Evolutionary conservation across 192 early-diverging fungal species (phyloP), one percentile per base, ranked within the genome.

Genomic region (Chytriomyces sp.): DNA sequence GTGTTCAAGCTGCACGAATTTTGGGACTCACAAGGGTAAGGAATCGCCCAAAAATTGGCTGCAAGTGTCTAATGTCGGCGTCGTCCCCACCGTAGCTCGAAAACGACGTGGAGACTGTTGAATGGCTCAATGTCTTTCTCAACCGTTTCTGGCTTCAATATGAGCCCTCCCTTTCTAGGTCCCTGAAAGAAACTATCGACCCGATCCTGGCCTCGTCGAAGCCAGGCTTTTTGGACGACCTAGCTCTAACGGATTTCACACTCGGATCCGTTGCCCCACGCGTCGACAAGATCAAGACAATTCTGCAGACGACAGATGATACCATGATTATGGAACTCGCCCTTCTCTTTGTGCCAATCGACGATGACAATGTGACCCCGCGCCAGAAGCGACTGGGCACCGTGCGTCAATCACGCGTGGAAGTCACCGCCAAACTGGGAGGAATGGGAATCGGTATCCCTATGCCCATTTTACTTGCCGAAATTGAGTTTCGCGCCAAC

Each of bases 71-170:
- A n/a, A n/a, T 52, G 5, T 64, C 12, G 41, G n/a, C 30, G n/a
- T 0, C 14, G 5, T 44, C 12, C 7, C 26, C 55, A 17, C 38
- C 31, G 14, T 32, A 68, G 56, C 49, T 80, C 26, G 78, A 80
- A 25, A 62, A 17, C 3, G 72, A 74, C n/a, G 26, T 59, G 36
- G 91, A 92, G 64, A 81, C 90, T 44, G 92, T 89, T 12, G 95
- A 93, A 64, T 97, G 95, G 95, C 84, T 97, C 55, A 97, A 97
- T 75, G 85, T 84, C 81, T 93, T 95, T 80, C 75, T 93, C 54
- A 81, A 82, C 36, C 83, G 89, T 59, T 95, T 94, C 77, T 97
- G 95, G 95, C 78, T 93, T n/a, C 94, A 91, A 70, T 93, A 90
- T 62, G 95, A 97, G 77, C 94, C 94, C 28, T 84, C 87, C 28